These are phyloP conservation scores for Conringia planisiliqua DNA, from an alignment of 345 rosid species.

Conservation along the genomic window DNA sequence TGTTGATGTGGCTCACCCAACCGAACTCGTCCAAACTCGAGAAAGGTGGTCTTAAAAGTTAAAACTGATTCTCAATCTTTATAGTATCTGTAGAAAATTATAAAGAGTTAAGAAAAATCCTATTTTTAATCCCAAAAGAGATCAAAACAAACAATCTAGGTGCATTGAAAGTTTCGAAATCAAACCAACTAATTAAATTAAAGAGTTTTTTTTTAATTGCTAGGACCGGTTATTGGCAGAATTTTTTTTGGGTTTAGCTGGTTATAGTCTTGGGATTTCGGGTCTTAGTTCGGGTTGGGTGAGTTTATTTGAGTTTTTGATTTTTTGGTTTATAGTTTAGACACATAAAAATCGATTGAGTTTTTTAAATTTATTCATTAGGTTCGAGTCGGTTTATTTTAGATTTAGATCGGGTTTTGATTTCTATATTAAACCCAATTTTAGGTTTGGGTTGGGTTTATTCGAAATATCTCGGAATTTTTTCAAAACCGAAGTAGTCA, in stretches of 20 bases:
- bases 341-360: too few relatives aligned
- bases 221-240: not conserved
- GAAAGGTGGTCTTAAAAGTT: not conserved
- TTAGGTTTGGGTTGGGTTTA: too few relatives aligned
- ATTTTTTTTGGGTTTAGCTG: not conserved
- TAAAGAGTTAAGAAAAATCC: not conserved
- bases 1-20: not conserved
- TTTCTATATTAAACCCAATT: too few relatives aligned
- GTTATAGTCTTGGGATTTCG: too few relatives aligned
- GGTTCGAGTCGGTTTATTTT: too few relatives aligned
- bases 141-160: not conserved
- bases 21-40: not conserved
- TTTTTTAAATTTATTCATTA: too few relatives aligned
- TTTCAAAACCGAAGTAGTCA: too few relatives aligned
- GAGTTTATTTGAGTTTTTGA: too few relatives aligned
- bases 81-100: not conserved
- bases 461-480: too few relatives aligned
- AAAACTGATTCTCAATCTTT: not conserved
- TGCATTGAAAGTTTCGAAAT: not conserved
- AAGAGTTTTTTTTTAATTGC: not conserved
- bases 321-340: too few relatives aligned
- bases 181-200: not conserved
- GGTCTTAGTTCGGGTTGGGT: too few relatives aligned
- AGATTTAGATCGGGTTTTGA: too few relatives aligned
- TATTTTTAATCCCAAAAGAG: not conserved